Conservation (phyloP, 129 eudicot species). For the Cynara cardunculus region DNA sequence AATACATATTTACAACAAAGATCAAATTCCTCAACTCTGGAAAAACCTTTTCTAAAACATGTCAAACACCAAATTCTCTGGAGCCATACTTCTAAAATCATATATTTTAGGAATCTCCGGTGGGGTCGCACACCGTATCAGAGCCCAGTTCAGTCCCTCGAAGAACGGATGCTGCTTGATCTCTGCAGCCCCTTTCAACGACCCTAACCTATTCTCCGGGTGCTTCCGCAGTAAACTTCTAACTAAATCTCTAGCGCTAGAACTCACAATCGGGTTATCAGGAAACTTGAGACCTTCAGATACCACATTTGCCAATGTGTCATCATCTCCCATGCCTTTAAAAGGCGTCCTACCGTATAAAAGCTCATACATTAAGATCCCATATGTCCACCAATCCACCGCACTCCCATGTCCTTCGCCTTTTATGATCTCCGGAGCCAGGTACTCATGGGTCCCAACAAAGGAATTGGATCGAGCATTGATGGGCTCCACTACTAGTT, state of each 20-base stretch:
- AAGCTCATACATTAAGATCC: conserved; percentile 77
- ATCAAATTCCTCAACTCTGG: neutral
- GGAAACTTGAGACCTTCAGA: conserved; percentile 63
- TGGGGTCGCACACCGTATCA: conserved; percentile 79
- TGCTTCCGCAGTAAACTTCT: conserved; percentile 56
- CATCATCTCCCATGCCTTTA: conserved; percentile 67
- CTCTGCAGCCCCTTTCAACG: conserved; percentile 88
- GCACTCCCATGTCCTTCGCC: conserved; percentile 96
- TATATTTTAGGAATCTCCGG: conserved; percentile 60
- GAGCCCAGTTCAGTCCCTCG: conserved; percentile 84
- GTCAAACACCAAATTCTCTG: conserved; percentile 40
- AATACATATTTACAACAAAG: conserved; percentile 20
- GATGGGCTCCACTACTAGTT: conserved; percentile 79
- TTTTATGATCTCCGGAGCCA: conserved; percentile 93
- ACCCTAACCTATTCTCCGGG: conserved; percentile 65
- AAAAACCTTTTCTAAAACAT: conserved; percentile 41
- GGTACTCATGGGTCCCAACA: conserved; percentile 94
- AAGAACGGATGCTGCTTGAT: conserved; percentile 82
- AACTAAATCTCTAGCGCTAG: conserved; percentile 68
- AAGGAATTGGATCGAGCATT: conserved; percentile 79
- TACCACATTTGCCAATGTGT: conserved; percentile 63
- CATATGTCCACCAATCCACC: conserved; percentile 97
- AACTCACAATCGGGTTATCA: conserved; percentile 57
- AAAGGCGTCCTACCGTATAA: conserved; percentile 76
- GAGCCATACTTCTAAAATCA: conserved; percentile 27